These are phyloP conservation scores for Solanum chacoense DNA, from an alignment of 305 asterid genomes.

Conservation along the genomic window DNA sequence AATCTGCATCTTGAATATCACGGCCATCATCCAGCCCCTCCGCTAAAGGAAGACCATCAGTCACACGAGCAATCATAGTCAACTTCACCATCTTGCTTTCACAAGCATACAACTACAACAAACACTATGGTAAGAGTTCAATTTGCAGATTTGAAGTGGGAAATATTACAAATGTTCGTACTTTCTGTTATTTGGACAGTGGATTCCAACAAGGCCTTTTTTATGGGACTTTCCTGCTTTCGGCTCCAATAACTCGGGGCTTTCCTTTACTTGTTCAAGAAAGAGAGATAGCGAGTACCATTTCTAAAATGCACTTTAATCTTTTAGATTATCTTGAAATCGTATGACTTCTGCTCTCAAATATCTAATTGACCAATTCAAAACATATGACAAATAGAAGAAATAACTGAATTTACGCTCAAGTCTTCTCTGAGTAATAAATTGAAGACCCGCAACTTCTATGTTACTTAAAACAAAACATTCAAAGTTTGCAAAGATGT, in stretches of 20 bases:
- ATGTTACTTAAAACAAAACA: background rate
- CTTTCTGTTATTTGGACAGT: background rate
- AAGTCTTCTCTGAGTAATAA: background rate
- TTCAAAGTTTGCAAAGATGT: background rate
- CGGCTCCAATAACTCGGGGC: background rate
- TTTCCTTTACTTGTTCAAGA: background rate
- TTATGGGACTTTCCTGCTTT: background rate
- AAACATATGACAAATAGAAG: background rate
- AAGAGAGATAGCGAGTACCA: background rate
- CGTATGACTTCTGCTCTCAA: background rate
- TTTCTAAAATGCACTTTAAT: background rate
- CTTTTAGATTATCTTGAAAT: background rate
- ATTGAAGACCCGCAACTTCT: background rate
- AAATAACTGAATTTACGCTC: background rate
- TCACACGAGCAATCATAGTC: constrained; percentile 95
- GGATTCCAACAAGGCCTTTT: background rate
- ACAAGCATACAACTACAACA: constrained; percentile 28
- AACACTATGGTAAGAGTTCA: background rate
- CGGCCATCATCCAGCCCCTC: constrained; percentile 97
- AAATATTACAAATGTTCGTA: background rate
- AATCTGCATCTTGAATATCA: constrained; percentile 71
- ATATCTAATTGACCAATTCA: background rate
- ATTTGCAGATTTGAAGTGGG: background rate
- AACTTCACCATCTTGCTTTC: constrained; percentile 68
- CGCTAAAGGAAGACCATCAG: constrained; percentile 86